Conservation (phyloP, 352 stramenopile species). For the Phytopythium sindhum region DNA sequence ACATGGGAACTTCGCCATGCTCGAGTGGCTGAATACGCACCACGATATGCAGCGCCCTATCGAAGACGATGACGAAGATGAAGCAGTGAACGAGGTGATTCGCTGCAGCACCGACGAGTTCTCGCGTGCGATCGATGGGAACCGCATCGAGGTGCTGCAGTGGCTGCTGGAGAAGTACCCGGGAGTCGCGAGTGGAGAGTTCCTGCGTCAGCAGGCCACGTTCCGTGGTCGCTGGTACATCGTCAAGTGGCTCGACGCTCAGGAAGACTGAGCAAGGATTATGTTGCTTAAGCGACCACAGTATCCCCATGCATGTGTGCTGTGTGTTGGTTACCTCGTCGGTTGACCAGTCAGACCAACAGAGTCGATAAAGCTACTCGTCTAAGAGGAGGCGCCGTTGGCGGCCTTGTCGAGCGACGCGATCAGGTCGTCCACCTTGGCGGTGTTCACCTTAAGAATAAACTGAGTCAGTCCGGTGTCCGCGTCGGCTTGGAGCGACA, state of each 20-base stretch:
- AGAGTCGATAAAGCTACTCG: not conserved
- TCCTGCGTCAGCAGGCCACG: not conserved
- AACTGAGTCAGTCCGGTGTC: slow-evolving; percentile 51
- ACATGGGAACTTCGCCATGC: slow-evolving; percentile 18
- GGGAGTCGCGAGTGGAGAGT: not conserved
- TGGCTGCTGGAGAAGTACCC: slow-evolving; percentile 17
- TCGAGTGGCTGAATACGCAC: slow-evolving; percentile 18
- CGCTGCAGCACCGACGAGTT: slow-evolving; percentile 8
- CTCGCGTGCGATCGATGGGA: slow-evolving; percentile 17
- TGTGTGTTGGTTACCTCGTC: not conserved
- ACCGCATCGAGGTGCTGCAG: slow-evolving; percentile 22
- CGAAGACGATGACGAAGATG: not conserved
- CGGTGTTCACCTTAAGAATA: slow-evolving; percentile 36
- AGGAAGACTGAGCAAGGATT: slow-evolving; percentile 13
- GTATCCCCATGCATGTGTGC: not conserved
- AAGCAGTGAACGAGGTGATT: not conserved
- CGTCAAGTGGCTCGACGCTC: slow-evolving; percentile 28
- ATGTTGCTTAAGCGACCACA: not conserved
- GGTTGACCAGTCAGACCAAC: not conserved
- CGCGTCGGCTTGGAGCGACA: slow-evolving; percentile 62
- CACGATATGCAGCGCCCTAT: not conserved
- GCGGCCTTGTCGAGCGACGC: slow-evolving; percentile 12
- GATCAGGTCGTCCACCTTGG: slow-evolving; percentile 9
- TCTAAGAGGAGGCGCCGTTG: slow-evolving; percentile 6
- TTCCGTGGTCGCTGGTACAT: not conserved